phyloP scores from a whole-genome alignment of 257 asterid species.

The Solanum pinnatisectum region DNA sequence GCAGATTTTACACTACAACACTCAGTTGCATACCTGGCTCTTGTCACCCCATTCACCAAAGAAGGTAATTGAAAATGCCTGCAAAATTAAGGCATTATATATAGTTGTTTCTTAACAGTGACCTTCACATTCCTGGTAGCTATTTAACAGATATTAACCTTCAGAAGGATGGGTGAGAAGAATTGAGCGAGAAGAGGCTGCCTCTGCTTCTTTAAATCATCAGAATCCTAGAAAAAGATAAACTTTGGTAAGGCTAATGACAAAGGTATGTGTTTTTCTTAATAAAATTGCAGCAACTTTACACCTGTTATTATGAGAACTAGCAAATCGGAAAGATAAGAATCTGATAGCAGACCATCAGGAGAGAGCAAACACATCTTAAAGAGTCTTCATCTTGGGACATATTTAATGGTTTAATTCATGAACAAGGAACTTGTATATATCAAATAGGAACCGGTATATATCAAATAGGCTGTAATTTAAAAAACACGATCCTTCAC shows the following conservation, averaged over 20 bases:
- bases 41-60: constrained; percentile 99
- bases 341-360: background rate
- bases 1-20: background rate
- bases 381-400: background rate
- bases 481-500: background rate
- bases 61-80: constrained; percentile 98
- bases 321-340: background rate
- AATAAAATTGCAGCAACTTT: background rate
- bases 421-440: background rate
- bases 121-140: constrained; percentile 4
- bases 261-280: background rate
- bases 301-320: background rate
- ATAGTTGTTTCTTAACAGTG: background rate
- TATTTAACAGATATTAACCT: constrained; percentile 36
- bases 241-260: background rate
- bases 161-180: constrained; percentile 88
- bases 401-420: background rate
- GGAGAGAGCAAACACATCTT: background rate
- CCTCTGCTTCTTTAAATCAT: constrained; percentile 62
- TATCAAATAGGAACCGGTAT: too few relatives aligned
- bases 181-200: constrained; percentile 72
- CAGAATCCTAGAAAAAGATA: constrained; percentile 45
- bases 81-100: constrained; percentile 6
- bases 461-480: background rate
- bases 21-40: constrained; percentile 64